phyloP scores from a whole-genome alignment of 441 rosid genomes.

The Jatropha multifida region DNA sequence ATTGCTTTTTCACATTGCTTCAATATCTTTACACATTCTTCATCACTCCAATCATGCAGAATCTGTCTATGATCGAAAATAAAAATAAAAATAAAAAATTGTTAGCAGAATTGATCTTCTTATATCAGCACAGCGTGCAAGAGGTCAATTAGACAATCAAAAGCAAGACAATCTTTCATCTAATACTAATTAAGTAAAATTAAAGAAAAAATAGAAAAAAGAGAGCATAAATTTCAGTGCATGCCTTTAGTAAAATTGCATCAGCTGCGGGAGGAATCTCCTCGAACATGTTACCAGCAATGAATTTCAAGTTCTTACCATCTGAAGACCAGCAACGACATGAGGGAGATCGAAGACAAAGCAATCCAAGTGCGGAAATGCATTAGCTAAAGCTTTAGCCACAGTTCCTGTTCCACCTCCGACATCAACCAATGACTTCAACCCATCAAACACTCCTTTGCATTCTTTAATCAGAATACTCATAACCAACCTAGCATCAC shows the following conservation, averaged over 20 bases:
- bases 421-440: conserved; percentile 27
- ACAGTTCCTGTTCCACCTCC: conserved; percentile 25
- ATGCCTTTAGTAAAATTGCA: conserved; percentile 25
- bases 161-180: too few relatives aligned
- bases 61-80: background rate
- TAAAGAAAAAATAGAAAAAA: too few relatives aligned
- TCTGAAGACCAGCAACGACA: conserved; percentile 23
- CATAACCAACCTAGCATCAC: conserved; percentile 5
- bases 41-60: background rate
- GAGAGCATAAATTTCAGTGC: background rate
- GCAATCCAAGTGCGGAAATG: conserved; percentile 21
- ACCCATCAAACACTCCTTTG: conserved; percentile 20
- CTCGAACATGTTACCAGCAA: conserved; percentile 34
- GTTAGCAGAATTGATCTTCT: too few relatives aligned
- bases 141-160: too few relatives aligned
- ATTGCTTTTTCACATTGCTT: too few relatives aligned
- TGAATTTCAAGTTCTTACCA: conserved; percentile 14
- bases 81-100: too few relatives aligned
- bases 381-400: conserved; percentile 22
- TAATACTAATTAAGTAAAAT: too few relatives aligned
- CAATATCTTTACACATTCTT: too few relatives aligned
- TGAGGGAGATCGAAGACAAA: conserved; percentile 30
- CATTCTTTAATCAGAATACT: conserved; percentile 10
- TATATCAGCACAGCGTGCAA: too few relatives aligned
- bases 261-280: conserved; percentile 26